phyloP scores from a whole-genome alignment of 2,329 filamentous ascomycete species.

The Amauroascus verrucosus region DNA sequence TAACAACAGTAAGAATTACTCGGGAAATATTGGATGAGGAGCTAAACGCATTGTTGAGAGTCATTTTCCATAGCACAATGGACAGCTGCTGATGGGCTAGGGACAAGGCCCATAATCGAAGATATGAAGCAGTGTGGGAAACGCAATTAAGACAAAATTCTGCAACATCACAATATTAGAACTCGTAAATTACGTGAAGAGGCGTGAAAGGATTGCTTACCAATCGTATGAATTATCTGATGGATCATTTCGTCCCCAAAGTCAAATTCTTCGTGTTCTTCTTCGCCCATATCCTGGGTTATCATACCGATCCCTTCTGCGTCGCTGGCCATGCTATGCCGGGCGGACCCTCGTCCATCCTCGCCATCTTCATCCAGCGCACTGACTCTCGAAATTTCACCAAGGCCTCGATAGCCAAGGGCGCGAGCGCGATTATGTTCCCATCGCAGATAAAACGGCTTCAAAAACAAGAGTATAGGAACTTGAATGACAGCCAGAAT shows the following conservation, averaged over 20 bases:
- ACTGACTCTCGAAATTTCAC: constrained; percentile 76
- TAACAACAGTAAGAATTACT: constrained; percentile 67
- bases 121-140: constrained; percentile 95
- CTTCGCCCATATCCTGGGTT: constrained; percentile 66
- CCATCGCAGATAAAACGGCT: constrained; percentile 88
- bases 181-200: constrained; percentile 19
- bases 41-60: constrained; percentile 64
- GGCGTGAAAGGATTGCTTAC: constrained; percentile 43
- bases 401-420: constrained; percentile 84
- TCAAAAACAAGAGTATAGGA: constrained; percentile 81
- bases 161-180: constrained; percentile 27
- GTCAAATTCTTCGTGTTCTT: constrained; percentile 92
- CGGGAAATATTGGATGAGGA: constrained; percentile 54
- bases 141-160: constrained; percentile 99
- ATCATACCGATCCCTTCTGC: constrained; percentile 80
- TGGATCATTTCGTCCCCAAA: constrained; percentile 98
- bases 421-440: constrained; percentile 85
- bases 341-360: constrained; percentile 50
- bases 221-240: constrained; percentile 96
- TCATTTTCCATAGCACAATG: constrained; percentile 95
- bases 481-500: constrained; percentile 78
- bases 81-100: constrained; percentile 96
- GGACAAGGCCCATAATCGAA: constrained; percentile 94
- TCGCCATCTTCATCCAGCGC: constrained; percentile 85
- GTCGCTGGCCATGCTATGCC: constrained; percentile 62